Base-by-base conservation (phyloP, 306 rosid genomes). In the Prunus armeniaca region DNA sequence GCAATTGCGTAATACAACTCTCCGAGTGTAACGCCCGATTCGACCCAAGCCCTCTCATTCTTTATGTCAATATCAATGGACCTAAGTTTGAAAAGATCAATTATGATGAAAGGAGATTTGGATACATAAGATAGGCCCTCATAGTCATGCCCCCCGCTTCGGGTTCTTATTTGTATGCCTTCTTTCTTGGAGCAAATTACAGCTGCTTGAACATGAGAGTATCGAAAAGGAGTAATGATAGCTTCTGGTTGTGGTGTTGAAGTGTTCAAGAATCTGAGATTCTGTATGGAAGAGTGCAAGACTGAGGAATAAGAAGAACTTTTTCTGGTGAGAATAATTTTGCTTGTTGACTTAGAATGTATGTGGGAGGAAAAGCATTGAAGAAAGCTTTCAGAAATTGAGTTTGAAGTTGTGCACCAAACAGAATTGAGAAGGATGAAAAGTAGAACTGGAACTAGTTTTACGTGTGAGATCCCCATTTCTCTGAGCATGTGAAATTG, bases 231-330 rank as follows among this genome's bases (percentile, higher is more conserved):
- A 10, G 87, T 85, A 6, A 85, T 72, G 15, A 89, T 81, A 18
- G 82, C 65, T 27, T 46, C 49, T 45, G 93, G 91, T 82, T 89
- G 83, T 14, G 76, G 86, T 0, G 71, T 55, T 67, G 91, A 79
- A 18, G 65, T 63, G 30, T 74, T 79, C 51, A 51, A 28, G 81
- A 86, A 89, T 57, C 84, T 62, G 70, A 79, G 55, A 73, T 86
- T 88, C 72, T 74, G 78, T 24, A 86, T 84, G 22, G 86, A 75
- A 30, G 77, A 75, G 10, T 76, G 67, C 62, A 88, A 67, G 55
- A 83, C 61, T 14, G 80, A 34, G 57, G 60, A 66, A 52, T 79
- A 88, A 4, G 84, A 79, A 2, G 84, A 46, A 52, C 76, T 68
- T 4, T 45, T 63, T 57, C 3, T 75, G 6, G 80, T 80, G 83